These are phyloP conservation scores for Boletus insuetus DNA, from an alignment of 768 basidiomycete species.

Conservation along the genomic window DNA sequence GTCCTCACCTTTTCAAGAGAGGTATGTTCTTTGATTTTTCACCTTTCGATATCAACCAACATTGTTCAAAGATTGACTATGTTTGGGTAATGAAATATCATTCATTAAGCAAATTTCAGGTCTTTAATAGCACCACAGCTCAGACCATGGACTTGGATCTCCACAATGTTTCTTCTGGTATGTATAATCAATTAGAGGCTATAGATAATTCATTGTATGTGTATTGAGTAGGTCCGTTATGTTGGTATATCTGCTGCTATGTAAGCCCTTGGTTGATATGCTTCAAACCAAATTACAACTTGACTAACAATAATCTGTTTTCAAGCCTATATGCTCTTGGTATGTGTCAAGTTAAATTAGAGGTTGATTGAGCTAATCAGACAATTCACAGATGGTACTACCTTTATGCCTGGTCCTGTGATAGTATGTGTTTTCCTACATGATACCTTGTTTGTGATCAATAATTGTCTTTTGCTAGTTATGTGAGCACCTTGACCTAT, in stretches of 20 bases:
- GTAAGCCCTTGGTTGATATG: background rate
- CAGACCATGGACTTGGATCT: slow-evolving; percentile 2
- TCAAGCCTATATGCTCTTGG: background rate
- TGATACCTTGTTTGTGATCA: background rate
- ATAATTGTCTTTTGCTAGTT: background rate
- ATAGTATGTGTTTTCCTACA: background rate
- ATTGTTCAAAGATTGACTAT: background rate
- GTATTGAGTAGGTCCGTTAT: background rate
- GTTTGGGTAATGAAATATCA: slow-evolving; percentile 1
- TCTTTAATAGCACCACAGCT: background rate
- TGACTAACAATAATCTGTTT: background rate
- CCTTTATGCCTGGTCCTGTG: slow-evolving; percentile 1
- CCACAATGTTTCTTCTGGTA: background rate
- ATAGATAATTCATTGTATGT: background rate
- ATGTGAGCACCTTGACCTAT: background rate
- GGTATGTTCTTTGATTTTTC: background rate
- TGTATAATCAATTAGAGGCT: background rate
- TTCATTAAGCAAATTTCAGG: background rate
- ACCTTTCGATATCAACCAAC: background rate
- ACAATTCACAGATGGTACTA: background rate
- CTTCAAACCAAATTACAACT: no score
- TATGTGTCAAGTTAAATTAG: background rate
- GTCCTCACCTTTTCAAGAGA: slow-evolving; percentile 8
- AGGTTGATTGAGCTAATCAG: background rate
- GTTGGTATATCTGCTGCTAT: background rate